Evolutionary conservation across 345 rosid species (phyloP).

Genomic region (Passiflora organensis): DNA sequence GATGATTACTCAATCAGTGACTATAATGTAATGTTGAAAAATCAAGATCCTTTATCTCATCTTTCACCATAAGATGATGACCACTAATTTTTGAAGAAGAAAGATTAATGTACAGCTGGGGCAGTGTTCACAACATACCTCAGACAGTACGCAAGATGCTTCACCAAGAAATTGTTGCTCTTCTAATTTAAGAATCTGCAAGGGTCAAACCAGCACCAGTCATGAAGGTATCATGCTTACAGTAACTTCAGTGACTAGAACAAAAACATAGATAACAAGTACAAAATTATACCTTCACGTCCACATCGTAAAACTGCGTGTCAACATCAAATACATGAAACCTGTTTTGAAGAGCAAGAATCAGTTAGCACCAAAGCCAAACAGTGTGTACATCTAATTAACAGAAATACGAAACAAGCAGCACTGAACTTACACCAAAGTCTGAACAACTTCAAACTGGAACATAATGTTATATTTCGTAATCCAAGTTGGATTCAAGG

Average conservation of each 20-base stretch:
- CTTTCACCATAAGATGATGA: background rate
- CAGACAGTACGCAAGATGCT: conserved; percentile 49
- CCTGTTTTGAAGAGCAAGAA: conserved; percentile 34
- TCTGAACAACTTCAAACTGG: conserved; percentile 78
- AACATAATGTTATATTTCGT: conserved; percentile 39
- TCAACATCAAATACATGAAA: conserved; percentile 77
- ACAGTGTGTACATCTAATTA: conserved; percentile 9
- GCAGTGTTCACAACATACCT: conserved; percentile 38
- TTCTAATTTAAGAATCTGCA: conserved; percentile 66
- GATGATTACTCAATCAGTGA: no score
- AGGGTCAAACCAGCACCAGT: conserved; percentile 13
- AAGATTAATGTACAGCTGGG: background rate
- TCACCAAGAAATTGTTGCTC: conserved; percentile 75
- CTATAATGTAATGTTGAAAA: background rate
- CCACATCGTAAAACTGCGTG: conserved; percentile 62
- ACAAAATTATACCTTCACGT: conserved; percentile 50
- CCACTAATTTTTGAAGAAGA: no score
- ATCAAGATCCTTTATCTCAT: background rate
- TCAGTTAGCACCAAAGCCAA: conserved; percentile 15
- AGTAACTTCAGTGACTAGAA: background rate
- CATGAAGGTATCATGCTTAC: conserved; percentile 7
- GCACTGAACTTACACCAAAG: conserved; percentile 56
- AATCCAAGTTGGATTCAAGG: conserved; percentile 78
- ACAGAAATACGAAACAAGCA: background rate
- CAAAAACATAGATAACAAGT: background rate